These are phyloP conservation scores for Paramecium sexaurelia DNA, from an alignment of 73 alveolate species.

Conservation along the genomic window DNA sequence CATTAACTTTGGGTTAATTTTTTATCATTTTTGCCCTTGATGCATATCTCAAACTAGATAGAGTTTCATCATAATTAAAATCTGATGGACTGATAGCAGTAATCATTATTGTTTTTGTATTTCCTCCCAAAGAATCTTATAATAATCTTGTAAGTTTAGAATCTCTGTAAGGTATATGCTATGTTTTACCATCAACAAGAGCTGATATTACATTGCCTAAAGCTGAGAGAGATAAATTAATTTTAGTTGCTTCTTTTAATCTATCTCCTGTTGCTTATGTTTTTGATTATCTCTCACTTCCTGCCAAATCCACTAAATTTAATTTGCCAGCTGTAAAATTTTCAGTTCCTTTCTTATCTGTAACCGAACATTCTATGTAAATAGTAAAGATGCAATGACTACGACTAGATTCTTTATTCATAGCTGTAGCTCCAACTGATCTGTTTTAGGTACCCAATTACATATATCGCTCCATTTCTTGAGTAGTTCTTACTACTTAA, in stretches of 20 bases:
- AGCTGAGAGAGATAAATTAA: constrained; percentile 93
- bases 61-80: constrained; percentile 96
- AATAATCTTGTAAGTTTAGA: constrained; percentile 95
- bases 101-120: constrained; percentile 98
- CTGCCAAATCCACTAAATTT: constrained; percentile 98
- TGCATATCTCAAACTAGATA: constrained; percentile 97
- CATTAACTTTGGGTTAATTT: constrained; percentile 96
- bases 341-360: constrained; percentile 82
- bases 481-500: constrained; percentile 79
- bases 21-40: constrained; percentile 96
- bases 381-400: constrained; percentile 95
- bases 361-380: constrained; percentile 87
- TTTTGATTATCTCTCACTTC: constrained; percentile 93
- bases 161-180: constrained; percentile 98
- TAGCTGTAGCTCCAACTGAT: constrained; percentile 91
- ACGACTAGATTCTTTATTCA: constrained; percentile 95
- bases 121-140: constrained; percentile 99
- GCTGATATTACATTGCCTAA: constrained; percentile 95
- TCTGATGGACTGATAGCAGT: constrained; percentile 97
- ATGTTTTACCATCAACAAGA: constrained; percentile 89
- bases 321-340: constrained; percentile 84
- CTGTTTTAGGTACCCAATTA: constrained; percentile 89
- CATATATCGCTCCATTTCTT: constrained; percentile 87
- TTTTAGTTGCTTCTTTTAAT: constrained; percentile 96
- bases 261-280: constrained; percentile 94